A percentile compares a stretch with the other conserved stretches of the same genome.
Conservation (phyloP, 2,329 filamentous ascomycete species). For the Fusarium burgessii region DNA sequence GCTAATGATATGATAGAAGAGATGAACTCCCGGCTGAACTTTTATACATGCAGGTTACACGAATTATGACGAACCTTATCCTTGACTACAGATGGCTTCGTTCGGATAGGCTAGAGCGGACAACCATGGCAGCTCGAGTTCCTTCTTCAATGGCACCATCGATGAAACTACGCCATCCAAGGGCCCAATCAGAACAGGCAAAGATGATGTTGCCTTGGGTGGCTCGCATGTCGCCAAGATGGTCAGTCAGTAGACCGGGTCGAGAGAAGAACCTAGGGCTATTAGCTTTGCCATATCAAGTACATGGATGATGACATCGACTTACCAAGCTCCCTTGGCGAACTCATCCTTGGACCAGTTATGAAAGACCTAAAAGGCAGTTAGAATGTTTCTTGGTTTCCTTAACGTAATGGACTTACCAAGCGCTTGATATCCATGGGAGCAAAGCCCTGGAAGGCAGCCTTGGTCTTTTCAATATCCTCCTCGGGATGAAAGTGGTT, state of each 20-base stretch:
- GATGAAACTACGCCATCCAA: conserved; percentile 63
- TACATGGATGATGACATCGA: accelerated
- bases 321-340: conserved; percentile 57
- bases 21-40: background rate
- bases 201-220: conserved; percentile 60
- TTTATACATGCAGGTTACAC: background rate
- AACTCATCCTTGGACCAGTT: conserved; percentile 63
- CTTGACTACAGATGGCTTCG: conserved; percentile 1
- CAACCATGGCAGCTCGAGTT: conserved; percentile 43
- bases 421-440: conserved; percentile 48
- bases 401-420: conserved; percentile 16
- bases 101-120: conserved; percentile 13
- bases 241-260: conserved; percentile 53
- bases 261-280: conserved; percentile 51
- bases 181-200: conserved; percentile 61
- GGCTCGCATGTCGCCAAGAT: conserved; percentile 55
- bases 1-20: background rate
- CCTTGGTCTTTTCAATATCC: conserved; percentile 50
- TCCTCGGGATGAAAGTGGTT: conserved; percentile 60
- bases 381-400: background rate
- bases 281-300: accelerated
- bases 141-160: conserved; percentile 64
- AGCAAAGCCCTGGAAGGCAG: conserved; percentile 51
- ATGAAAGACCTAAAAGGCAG: conserved; percentile 54
- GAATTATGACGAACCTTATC: accelerated